Conservation (phyloP, 148 eudicot species). For the Mesembryanthemum crystallinum region DNA sequence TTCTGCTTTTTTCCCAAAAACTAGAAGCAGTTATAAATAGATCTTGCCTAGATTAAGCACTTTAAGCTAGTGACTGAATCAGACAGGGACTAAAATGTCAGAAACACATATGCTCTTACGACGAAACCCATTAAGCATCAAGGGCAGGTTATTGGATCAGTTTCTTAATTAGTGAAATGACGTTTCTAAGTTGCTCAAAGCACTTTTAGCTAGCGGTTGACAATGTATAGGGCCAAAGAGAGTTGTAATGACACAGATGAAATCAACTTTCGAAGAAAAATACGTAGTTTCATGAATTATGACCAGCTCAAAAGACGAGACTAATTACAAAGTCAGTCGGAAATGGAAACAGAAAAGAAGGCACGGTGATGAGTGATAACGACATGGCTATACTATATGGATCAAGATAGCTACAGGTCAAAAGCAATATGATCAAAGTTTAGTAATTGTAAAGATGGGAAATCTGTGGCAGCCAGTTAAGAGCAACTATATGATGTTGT, state of each 20-base stretch:
- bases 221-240: neutral
- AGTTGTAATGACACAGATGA: neutral
- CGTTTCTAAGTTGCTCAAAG: neutral
- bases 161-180: neutral
- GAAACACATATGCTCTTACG: neutral
- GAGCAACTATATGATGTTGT: too few species aligned
- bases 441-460: neutral
- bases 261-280: too few species aligned
- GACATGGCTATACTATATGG: neutral
- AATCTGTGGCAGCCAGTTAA: too few species aligned
- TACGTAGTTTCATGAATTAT: neutral
- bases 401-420: neutral
- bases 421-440: neutral
- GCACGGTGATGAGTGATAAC: neutral
- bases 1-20: too few species aligned
- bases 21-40: too few species aligned
- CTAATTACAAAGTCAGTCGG: neutral
- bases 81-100: neutral
- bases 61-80: neutral
- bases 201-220: slow-evolving; percentile 6
- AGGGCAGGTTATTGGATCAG: neutral
- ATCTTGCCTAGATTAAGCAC: too few species aligned
- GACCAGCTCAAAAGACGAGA: neutral
- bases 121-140: neutral
- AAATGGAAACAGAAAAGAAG: neutral